Evolutionary conservation across 176 grass and related monocot species (phyloP), one percentile per base, ranked within the genome.

Genomic region (Olyra latifolia): DNA sequence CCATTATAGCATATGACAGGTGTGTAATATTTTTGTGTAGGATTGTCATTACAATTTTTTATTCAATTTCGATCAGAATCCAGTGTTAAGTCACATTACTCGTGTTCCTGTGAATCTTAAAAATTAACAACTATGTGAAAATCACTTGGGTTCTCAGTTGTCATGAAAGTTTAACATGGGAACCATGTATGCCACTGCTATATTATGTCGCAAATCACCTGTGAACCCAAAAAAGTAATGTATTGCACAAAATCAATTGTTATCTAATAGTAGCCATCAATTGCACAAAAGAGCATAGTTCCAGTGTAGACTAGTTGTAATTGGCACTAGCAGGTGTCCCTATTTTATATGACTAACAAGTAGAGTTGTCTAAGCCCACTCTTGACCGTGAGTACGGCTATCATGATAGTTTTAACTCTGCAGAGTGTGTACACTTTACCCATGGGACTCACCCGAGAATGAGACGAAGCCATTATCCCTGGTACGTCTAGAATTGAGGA

Each of bases 51-150:
- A n/a, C 20, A 62, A 62, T 68, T 82, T 38, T 40, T 28, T n/a
- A 72, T 27, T 23, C 24, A 14, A 76, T 63, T 60, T 38, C 70
- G 12, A 14, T 17, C n/a, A 59, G 44, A 63, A 32, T 25, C 24
- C 62, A 46, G n/a, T 66, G 27, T 62, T n/a, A n/a, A n/a, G n/a
- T 71, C n/a, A 55, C 19, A 40, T 38, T 32, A 57, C 23, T 32
- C 32, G n/a, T 40, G 20, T 24, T 22, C 23, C 44, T 60, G 30
- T 83, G 59, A 75, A 75, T 66, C 60, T 69, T 74, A 30, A 23
- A 64, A 66, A 66, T 7, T 66, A 75, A 27, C 58, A 45, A 56
- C 8, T 66, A 20, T 83, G 53, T 41, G 23, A 2, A 50, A 79
- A 32, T 29, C 16, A 63, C 3, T 22, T 54, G 10, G 43, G 63